Percentiles rank a stretch among this genome's conserved stretches.
Evolutionary conservation across 768 basidiomycete genomes (phyloP).

Genomic region (Suillus cothurnatus): DNA sequence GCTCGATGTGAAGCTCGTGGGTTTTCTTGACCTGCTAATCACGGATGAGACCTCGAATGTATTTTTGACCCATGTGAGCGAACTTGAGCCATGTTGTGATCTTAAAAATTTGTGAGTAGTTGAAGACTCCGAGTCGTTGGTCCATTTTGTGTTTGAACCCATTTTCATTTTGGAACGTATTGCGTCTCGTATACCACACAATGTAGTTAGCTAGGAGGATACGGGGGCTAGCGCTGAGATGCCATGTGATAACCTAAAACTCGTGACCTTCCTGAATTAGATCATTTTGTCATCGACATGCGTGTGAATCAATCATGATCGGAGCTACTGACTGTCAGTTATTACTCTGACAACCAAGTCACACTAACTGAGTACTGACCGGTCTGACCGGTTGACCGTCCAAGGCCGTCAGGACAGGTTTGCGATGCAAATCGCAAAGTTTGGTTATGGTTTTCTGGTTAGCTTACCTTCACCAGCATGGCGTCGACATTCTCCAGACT

Average conservation of each 20-base stretch:
- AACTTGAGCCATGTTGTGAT: too few species aligned
- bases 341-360: not conserved
- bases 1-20: not conserved
- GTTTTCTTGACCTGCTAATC: not conserved
- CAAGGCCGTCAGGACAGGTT: not conserved
- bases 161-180: too few species aligned
- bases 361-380: not conserved
- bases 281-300: not conserved
- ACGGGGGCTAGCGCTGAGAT: too few species aligned
- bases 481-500: not conserved
- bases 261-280: slow-evolving; percentile 12
- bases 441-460: not conserved
- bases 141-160: too few species aligned
- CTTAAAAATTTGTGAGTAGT: too few species aligned
- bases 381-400: too few species aligned
- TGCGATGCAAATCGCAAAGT: not conserved
- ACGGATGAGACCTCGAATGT: not conserved
- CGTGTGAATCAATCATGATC: not conserved
- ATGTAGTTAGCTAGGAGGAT: too few species aligned
- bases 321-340: not conserved
- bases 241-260: too few species aligned
- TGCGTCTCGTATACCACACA: too few species aligned
- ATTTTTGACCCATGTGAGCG: too few species aligned
- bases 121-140: too few species aligned
- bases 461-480: not conserved